Conservation (phyloP, 306 rosid species). For the Potentilla sterilis region DNA sequence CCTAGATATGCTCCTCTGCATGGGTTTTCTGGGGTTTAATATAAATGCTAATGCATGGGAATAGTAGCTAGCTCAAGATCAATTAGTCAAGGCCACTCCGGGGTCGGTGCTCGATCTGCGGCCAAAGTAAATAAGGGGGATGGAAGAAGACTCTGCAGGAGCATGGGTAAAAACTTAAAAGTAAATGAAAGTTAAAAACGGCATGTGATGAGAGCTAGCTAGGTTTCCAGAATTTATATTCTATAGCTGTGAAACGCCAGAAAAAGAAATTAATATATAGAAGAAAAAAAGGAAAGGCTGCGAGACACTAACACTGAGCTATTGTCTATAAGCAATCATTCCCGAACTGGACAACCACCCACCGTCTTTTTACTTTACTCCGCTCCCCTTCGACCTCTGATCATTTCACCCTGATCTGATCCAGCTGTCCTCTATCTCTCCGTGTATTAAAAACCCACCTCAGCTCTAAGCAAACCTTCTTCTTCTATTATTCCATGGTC, state of each 20-base stretch:
- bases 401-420: not conserved
- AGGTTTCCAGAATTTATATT: not conserved
- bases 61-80: not conserved
- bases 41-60: not conserved
- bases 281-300: not conserved
- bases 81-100: no score
- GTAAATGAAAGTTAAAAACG: not conserved
- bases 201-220: slow-evolving; percentile 36
- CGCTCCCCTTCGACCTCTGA: not conserved
- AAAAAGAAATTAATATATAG: not conserved
- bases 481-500: not conserved
- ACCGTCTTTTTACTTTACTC: slow-evolving; percentile 20
- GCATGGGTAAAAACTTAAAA: not conserved
- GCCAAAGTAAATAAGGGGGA: not conserved
- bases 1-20: not conserved
- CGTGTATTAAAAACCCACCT: not conserved
- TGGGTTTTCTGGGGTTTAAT: not conserved
- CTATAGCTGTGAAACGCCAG: not conserved
- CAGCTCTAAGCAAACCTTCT: not conserved
- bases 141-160: not conserved
- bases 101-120: not conserved
- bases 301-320: slow-evolving; percentile 8
- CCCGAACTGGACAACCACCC: slow-evolving; percentile 43
- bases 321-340: slow-evolving; percentile 60
- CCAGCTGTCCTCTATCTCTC: not conserved